Evolutionary conservation across 2,329 filamentous ascomycete species (phyloP), one percentile per base, ranked within the genome.

Genomic region (Aspergillus sp.): DNA sequence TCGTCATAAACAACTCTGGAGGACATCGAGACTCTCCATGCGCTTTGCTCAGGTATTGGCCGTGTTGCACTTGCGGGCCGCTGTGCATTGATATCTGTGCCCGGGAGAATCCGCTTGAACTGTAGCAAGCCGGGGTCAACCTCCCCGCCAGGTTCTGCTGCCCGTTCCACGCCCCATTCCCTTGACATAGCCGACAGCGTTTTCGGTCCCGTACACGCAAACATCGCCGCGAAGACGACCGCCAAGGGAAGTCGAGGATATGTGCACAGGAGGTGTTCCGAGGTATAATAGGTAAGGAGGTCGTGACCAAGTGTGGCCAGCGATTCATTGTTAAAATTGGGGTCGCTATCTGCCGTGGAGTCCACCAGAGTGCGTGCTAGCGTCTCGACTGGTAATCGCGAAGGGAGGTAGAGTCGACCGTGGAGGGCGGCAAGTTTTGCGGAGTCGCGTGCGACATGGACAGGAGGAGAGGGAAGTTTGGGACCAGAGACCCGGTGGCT

Each of bases 371-470:
- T 78, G 40, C 89, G 78, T 40, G 85, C 88, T 44, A 98, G 75
- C 4, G 84, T 89, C 66, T 91, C 74, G 39, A 93, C 64, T 22
- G 91, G 89, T 42, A 96, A 73, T 62, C 82, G 83, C 41, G 75
- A 72, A 15, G 88, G 80, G 35, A 98, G 77, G 25, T 78, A 77
- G 40, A 98, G 75, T 60, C 91, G 83, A 49, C 88, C 85, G 61
- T 95, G 88, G 28, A 98, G 76, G 44, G 91, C 88, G 43, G 86
- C 79, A 48, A 98, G 81, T 68, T 95, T 96, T 41, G 86, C 80
- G 29, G 89, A 96, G 44, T 69, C 61, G 39, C 70, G 64, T 26
- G 86, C 82, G 29, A 71, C 71, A 49, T 73, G 66, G 44, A 78
- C 76, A 34, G 74, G 74, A 45, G 86, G 85, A 51, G 85, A 89